Evolutionary conservation across 1,284 basidiomycete genomes (phyloP).

Genomic region (Stereum hirsutum): DNA sequence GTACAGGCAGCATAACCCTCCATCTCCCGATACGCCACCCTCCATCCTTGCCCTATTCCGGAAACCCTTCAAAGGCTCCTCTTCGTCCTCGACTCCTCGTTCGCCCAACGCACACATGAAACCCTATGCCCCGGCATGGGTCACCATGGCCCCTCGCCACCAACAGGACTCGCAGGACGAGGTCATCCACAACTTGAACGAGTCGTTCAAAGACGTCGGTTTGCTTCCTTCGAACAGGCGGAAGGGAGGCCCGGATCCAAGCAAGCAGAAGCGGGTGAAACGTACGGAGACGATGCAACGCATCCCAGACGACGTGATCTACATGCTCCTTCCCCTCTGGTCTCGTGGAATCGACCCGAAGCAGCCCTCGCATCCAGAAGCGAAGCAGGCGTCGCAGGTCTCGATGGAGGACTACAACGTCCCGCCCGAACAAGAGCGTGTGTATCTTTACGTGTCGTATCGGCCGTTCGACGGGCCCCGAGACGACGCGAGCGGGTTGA

Average conservation of each 20-base stretch:
- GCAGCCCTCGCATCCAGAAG: slow-evolving; percentile 10
- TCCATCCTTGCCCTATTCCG: slow-evolving; percentile 9
- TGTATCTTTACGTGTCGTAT: slow-evolving; percentile 70
- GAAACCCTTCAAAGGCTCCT: slow-evolving; percentile 3
- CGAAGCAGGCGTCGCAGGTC: slow-evolving; percentile 15
- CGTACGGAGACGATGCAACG: slow-evolving; percentile 45
- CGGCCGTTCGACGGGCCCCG: slow-evolving; percentile 34
- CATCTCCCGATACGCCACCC: slow-evolving; percentile 15
- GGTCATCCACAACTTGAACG: slow-evolving; percentile 59
- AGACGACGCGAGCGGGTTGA: no score
- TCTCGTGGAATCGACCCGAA: slow-evolving; percentile 58
- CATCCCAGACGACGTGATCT: slow-evolving; percentile 57
- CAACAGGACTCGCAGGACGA: slow-evolving; percentile 59
- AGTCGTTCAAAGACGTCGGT: slow-evolving; percentile 71
- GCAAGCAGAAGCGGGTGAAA: slow-evolving; percentile 17
- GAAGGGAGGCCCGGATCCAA: slow-evolving; percentile 21
- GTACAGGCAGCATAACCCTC: slow-evolving; percentile 31
- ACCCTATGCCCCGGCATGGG: slow-evolving; percentile 49
- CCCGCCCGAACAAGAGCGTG: slow-evolving; percentile 39
- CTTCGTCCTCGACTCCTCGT: slow-evolving; percentile 2
- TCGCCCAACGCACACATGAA: slow-evolving; percentile 11
- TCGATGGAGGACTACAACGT: slow-evolving; percentile 18
- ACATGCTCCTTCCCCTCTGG: slow-evolving; percentile 80
- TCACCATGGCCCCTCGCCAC: slow-evolving; percentile 49
- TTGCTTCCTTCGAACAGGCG: slow-evolving; percentile 47